phyloP scores from a whole-genome alignment of 2,329 filamentous ascomycete genomes.

The Alternaria sp. region DNA sequence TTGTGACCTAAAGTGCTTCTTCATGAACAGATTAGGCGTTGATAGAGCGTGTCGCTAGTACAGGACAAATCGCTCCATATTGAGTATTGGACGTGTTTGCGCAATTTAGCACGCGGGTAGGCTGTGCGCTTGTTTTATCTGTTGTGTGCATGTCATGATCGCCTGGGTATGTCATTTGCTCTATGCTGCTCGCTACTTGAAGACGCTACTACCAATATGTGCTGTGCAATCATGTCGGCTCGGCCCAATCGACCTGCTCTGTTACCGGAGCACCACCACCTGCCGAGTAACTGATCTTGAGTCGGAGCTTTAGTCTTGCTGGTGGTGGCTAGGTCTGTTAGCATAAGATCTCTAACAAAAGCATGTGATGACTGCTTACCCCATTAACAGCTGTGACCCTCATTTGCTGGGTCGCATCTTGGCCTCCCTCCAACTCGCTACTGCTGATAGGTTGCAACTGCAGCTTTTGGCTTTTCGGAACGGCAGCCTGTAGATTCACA shows the following conservation, averaged over 20 bases:
- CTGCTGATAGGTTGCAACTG: conserved; percentile 90
- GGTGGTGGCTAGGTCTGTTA: conserved; percentile 68
- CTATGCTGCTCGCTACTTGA: conserved; percentile 15
- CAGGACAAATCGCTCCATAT: background rate
- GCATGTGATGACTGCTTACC: conserved; percentile 68
- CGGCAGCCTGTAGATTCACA: conserved; percentile 90
- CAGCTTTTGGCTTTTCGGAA: conserved; percentile 94
- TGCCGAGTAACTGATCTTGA: conserved; percentile 83
- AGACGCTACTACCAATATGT: conserved; percentile 9
- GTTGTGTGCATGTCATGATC: conserved; percentile 6
- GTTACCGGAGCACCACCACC: conserved; percentile 74
- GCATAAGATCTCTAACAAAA: conserved; percentile 7
- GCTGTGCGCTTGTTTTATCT: background rate
- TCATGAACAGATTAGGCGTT: background rate
- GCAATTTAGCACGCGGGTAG: background rate
- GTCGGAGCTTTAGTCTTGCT: conserved; percentile 75
- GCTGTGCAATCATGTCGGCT: conserved; percentile 62
- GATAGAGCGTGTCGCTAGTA: background rate
- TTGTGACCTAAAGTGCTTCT: background rate
- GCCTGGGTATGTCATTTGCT: conserved; percentile 21
- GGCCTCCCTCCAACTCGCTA: conserved; percentile 75
- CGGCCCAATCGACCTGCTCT: conserved; percentile 97
- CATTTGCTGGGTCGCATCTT: conserved; percentile 91
- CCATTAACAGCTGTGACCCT: conserved; percentile 84
- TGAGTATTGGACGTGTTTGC: background rate